phyloP scores from a whole-genome alignment of 2,329 filamentous ascomycete species.

The Colletotrichum tabaci region DNA sequence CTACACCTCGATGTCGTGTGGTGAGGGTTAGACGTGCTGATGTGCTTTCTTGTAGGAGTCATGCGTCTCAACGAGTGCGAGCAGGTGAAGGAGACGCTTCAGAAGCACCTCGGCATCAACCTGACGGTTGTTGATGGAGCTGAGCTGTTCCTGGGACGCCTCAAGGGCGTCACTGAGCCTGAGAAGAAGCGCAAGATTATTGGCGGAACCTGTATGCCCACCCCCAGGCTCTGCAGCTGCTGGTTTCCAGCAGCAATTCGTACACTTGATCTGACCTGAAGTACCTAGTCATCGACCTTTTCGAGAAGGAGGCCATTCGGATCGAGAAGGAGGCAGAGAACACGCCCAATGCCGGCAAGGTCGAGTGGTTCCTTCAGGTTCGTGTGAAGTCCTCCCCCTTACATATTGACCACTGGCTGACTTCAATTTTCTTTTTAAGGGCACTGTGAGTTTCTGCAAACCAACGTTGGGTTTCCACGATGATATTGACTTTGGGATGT shows the following conservation, averaged over 20 bases:
- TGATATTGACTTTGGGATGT: not conserved
- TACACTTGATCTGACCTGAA: conserved; percentile 20
- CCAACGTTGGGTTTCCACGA: not conserved
- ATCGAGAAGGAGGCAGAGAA: conserved; percentile 81
- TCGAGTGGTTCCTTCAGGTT: conserved; percentile 86
- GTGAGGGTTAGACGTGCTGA: too few species aligned
- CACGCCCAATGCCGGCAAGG: conserved; percentile 78
- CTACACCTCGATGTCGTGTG: not conserved
- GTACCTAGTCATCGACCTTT: conserved; percentile 50
- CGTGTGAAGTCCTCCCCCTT: not conserved
- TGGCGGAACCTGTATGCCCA: conserved; percentile 70
- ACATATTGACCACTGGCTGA: not conserved
- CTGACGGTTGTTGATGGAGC: conserved; percentile 87
- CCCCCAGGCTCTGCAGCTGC: not conserved
- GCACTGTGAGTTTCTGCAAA: conserved; percentile 58
- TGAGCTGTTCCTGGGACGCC: conserved; percentile 81
- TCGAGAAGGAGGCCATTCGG: conserved; percentile 70
- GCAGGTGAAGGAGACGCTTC: conserved; percentile 84
- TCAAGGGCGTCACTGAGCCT: conserved; percentile 83
- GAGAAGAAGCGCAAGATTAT: conserved; percentile 95
- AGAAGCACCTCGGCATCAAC: conserved; percentile 88
- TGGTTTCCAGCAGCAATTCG: not conserved
- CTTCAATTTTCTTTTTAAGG: conserved; percentile 55
- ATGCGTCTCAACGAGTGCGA: conserved; percentile 89
- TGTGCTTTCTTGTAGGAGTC: conserved; percentile 55